Percentiles rank a stretch among this genome's conserved stretches.
phyloP scores from a whole-genome alignment of 2,329 filamentous ascomycete species.

The Emericellopsis atlantica region DNA sequence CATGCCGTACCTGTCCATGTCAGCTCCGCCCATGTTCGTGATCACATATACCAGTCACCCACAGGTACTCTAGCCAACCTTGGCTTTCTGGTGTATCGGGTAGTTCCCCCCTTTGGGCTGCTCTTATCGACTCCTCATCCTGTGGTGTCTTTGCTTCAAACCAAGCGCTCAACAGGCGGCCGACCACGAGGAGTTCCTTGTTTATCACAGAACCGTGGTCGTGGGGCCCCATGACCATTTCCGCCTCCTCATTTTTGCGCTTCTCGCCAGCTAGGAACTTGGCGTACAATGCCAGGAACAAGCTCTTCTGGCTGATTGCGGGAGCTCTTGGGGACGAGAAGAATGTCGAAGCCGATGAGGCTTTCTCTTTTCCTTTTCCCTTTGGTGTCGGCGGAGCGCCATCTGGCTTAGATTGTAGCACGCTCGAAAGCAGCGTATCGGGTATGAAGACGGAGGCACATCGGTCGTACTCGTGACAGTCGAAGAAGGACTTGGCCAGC shows the following conservation, averaged over 20 bases:
- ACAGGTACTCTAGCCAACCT: constrained; percentile 87
- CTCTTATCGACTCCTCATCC: constrained; percentile 23
- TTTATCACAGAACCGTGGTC: constrained; percentile 79
- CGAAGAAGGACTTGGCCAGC: constrained; percentile 86
- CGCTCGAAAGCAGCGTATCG: constrained; percentile 59
- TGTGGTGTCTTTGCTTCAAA: constrained; percentile 53
- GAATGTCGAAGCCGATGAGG: constrained; percentile 12
- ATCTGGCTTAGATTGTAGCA: constrained; percentile 37
- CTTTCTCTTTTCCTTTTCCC: constrained; percentile 55
- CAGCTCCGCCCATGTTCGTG: background rate
- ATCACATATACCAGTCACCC: constrained; percentile 11
- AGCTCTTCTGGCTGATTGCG: constrained; percentile 71
- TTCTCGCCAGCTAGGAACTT: constrained; percentile 92
- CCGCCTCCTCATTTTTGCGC: constrained; percentile 87
- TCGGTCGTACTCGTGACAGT: constrained; percentile 88
- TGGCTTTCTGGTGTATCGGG: constrained; percentile 49
- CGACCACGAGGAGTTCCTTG: constrained; percentile 68
- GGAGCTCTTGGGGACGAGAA: constrained; percentile 25
- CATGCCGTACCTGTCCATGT: constrained; percentile 57
- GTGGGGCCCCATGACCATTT: constrained; percentile 91
- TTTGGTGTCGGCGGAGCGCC: constrained; percentile 21
- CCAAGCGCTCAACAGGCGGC: constrained; percentile 67
- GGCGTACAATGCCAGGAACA: constrained; percentile 87
- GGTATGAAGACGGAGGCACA: constrained; percentile 83
- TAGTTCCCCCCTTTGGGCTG: too few relatives aligned